Evolutionary conservation across 176 grass and related monocot species (phyloP).

Genomic region (Cocos nucifera): DNA sequence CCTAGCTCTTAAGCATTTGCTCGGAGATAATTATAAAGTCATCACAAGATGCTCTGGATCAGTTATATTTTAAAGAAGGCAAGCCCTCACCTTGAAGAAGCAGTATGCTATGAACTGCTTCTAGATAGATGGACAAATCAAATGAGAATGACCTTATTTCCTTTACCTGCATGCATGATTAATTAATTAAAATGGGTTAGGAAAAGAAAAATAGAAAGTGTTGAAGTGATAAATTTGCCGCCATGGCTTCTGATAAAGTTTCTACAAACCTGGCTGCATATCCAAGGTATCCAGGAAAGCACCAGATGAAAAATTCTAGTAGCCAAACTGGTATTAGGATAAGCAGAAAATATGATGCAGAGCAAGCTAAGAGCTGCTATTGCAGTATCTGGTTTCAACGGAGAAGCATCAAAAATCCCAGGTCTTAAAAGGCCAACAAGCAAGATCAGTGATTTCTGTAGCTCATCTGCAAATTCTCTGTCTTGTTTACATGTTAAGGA

Average conservation of each 20-base stretch:
- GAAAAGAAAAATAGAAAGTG: constrained; percentile 4
- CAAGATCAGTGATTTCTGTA: constrained; percentile 33
- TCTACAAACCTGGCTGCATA: constrained; percentile 58
- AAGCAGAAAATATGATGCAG: constrained; percentile 39
- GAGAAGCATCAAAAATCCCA: constrained; percentile 25
- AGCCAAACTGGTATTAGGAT: constrained; percentile 38
- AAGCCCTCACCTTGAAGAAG: constrained; percentile 58
- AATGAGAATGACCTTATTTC: constrained; percentile 36
- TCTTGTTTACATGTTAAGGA: constrained; percentile 21
- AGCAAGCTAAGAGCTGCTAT: constrained; percentile 62
- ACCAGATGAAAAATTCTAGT: constrained; percentile 59
- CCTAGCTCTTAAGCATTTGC: no score
- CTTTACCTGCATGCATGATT: constrained; percentile 34
- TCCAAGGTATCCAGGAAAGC: constrained; percentile 81
- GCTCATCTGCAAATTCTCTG: constrained; percentile 29
- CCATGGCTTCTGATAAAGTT: background rate
- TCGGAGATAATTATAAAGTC: no score
- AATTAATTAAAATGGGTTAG: constrained; percentile 19
- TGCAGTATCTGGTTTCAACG: constrained; percentile 43
- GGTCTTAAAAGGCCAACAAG: constrained; percentile 53
- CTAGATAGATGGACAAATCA: constrained; percentile 39
- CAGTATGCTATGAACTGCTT: constrained; percentile 82
- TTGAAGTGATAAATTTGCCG: constrained; percentile 6
- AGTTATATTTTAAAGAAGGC: background rate
- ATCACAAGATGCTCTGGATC: no score